phyloP scores from a whole-genome alignment of 1,284 basidiomycete species.

The Pseudomicrostroma phylloplanum region DNA sequence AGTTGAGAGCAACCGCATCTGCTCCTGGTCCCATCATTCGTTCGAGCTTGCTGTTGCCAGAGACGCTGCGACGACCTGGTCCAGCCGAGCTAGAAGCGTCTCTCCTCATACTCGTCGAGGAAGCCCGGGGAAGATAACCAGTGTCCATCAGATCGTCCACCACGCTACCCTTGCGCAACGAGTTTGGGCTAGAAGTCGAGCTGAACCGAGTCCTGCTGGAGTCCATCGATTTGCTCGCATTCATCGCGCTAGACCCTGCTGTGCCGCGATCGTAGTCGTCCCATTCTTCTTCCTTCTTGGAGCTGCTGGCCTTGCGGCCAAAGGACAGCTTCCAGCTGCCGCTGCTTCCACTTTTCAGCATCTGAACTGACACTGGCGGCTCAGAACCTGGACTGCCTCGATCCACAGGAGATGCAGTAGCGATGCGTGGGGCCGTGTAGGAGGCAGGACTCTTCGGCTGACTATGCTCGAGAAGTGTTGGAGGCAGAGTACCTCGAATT shows the following conservation, averaged over 20 bases:
- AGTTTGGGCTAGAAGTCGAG: too few relatives aligned
- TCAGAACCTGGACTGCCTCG: too few relatives aligned
- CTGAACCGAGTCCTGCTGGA: too few relatives aligned
- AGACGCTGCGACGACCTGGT: too few relatives aligned
- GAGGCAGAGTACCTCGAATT: too few relatives aligned
- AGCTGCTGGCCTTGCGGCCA: conserved; percentile 4
- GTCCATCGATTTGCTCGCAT: too few relatives aligned
- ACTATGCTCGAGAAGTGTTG: too few relatives aligned
- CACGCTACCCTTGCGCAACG: not conserved
- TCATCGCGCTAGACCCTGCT: not conserved
- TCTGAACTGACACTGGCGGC: not conserved
- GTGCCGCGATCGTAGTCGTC: conserved; percentile 9
- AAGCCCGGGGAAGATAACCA: not conserved
- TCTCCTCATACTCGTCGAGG: too few relatives aligned
- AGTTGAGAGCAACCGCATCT: conserved; percentile 13
- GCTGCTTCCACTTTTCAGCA: not conserved
- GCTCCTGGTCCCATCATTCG: conserved; percentile 27
- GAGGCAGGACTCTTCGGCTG: too few relatives aligned
- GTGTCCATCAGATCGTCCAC: not conserved
- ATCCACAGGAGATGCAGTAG: too few relatives aligned
- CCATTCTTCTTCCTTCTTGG: conserved; percentile 3
- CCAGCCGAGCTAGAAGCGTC: too few relatives aligned
- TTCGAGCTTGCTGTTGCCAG: conserved; percentile 26
- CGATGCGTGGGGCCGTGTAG: too few relatives aligned
- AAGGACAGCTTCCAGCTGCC: conserved; percentile 11